Evolutionary conservation across 768 basidiomycete genomes (phyloP).

Genomic region (Rossbeevera mucosa): DNA sequence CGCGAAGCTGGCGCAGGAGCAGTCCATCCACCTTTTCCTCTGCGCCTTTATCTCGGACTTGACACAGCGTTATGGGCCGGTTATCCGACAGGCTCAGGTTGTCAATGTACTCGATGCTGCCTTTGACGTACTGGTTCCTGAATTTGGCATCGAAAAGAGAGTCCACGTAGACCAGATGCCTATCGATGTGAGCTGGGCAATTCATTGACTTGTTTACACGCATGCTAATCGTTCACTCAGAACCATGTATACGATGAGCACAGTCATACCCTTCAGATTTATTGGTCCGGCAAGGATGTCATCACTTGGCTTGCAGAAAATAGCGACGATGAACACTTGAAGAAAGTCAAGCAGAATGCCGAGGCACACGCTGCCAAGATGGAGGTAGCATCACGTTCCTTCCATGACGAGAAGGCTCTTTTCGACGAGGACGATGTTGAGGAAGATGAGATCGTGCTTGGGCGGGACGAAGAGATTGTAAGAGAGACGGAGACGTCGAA

Average conservation of each 20-base stretch:
- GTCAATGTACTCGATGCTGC: constrained; percentile 96
- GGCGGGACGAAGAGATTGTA: constrained; percentile 43
- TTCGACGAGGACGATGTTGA: constrained; percentile 85
- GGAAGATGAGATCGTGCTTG: constrained; percentile 77
- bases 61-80: constrained; percentile 92
- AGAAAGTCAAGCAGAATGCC: constrained; percentile 89
- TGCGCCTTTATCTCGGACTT: constrained; percentile 93
- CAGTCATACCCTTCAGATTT: constrained; percentile 85
- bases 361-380: constrained; percentile 89
- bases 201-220: neutral
- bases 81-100: constrained; percentile 91
- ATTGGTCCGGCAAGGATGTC: constrained; percentile 94
- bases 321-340: constrained; percentile 92
- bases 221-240: constrained; percentile 38
- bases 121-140: constrained; percentile 92
- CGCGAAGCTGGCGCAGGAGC: constrained; percentile 88
- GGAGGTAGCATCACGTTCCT: constrained; percentile 82
- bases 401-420: constrained; percentile 81
- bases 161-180: constrained; percentile 99
- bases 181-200: constrained; percentile 64
- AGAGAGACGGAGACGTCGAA: constrained; percentile 58
- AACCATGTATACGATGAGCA: constrained; percentile 98
- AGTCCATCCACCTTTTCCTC: constrained; percentile 92
- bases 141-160: constrained; percentile 98
- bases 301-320: constrained; percentile 94